Conservation (phyloP, 352 stramenopile genomes). For the Globisporangium megalacanthum region DNA sequence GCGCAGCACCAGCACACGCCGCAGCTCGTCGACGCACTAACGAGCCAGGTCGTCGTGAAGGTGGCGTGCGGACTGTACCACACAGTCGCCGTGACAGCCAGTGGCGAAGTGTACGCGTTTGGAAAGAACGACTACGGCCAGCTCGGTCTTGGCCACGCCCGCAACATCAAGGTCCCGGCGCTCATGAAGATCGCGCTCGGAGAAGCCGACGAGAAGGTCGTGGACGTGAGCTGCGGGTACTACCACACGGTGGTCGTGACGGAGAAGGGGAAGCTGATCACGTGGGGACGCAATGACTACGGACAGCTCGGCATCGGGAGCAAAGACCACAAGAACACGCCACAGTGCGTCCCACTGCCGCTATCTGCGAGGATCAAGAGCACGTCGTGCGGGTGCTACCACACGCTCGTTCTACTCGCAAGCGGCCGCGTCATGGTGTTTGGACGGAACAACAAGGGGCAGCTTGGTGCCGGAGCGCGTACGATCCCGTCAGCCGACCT, state of each 20-base stretch:
- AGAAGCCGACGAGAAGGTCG: conserved; percentile 72
- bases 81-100: conserved; percentile 52
- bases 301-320: conserved; percentile 82
- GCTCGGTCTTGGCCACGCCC: conserved; percentile 71
- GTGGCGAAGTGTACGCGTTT: conserved; percentile 78
- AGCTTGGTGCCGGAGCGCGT: conserved; percentile 67
- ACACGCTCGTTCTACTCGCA: conserved; percentile 69
- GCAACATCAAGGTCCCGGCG: conserved; percentile 69
- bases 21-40: conserved; percentile 65
- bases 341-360: conserved; percentile 74
- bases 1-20: conserved; percentile 83
- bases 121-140: conserved; percentile 88
- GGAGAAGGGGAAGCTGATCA: conserved; percentile 81
- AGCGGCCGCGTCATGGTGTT: conserved; percentile 86
- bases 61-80: conserved; percentile 82
- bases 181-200: conserved; percentile 58
- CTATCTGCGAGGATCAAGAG: conserved; percentile 72
- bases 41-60: conserved; percentile 63
- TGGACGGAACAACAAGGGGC: conserved; percentile 85
- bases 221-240: conserved; percentile 76
- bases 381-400: conserved; percentile 81
- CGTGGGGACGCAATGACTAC: conserved; percentile 85
- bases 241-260: conserved; percentile 80
- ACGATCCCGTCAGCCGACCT: conserved; percentile 79
- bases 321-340: conserved; percentile 83